phyloP scores from a whole-genome alignment of 202 grass and related monocot genomes.

The Musa balbisiana region DNA sequence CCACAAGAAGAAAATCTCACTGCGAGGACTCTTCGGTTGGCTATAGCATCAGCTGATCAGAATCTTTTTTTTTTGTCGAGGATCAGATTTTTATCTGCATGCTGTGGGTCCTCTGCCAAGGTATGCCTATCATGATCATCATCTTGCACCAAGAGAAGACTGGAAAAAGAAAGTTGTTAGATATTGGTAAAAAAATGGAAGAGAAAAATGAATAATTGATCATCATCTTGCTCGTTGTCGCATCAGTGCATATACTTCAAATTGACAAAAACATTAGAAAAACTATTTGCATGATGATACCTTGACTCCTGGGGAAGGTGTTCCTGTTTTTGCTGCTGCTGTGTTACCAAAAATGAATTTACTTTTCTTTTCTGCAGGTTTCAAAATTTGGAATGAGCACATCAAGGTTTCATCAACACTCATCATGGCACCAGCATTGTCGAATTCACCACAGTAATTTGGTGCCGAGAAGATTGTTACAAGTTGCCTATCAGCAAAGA shows the following conservation, averaged over 20 bases:
- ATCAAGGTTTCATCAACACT: conserved; percentile 27
- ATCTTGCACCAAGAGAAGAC: conserved; percentile 4
- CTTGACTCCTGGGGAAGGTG: not conserved
- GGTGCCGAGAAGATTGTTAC: conserved; percentile 66
- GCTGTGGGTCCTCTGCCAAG: not conserved
- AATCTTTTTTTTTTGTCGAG: not conserved
- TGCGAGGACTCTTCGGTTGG: too few species aligned
- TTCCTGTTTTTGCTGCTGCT: not conserved
- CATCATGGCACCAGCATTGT: conserved; percentile 52
- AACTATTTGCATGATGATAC: not conserved
- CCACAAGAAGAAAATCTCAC: not conserved
- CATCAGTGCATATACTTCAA: too few species aligned
- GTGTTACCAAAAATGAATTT: not conserved
- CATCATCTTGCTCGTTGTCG: too few species aligned
- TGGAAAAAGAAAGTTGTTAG: not conserved
- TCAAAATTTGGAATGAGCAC: conserved; percentile 50
- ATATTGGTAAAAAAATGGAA: not conserved
- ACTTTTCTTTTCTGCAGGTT: conserved; percentile 2
- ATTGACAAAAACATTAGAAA: not conserved
- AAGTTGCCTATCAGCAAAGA: conserved; percentile 39
- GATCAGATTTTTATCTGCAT: not conserved
- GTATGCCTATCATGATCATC: not conserved
- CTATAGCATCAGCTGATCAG: not conserved
- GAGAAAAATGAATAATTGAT: not conserved
- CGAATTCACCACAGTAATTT: conserved; percentile 57